Percentiles rank a stretch among this genome's conserved stretches.
phyloP scores from a whole-genome alignment of 78 protist species.

The Goniomonas avonlea region DNA sequence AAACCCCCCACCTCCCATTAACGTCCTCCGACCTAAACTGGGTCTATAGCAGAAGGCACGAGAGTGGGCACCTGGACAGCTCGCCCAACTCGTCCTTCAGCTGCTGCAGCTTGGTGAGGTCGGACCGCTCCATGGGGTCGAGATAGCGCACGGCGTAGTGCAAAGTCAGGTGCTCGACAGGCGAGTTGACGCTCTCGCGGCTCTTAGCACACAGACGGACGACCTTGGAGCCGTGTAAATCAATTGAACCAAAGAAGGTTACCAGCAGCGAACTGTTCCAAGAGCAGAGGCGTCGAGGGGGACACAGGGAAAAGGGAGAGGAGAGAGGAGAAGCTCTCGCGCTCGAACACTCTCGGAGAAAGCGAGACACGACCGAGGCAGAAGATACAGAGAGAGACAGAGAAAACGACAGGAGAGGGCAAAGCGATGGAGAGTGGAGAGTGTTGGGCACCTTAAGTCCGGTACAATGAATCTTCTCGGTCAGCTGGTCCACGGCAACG shows the following conservation, averaged over 20 bases:
- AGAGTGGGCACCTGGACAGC: no score
- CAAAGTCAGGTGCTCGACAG: slow-evolving; percentile 85
- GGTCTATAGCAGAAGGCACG: no score
- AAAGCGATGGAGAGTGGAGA: not conserved
- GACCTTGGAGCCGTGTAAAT: no score
- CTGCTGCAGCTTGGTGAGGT: slow-evolving; percentile 69
- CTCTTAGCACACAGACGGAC: slow-evolving; percentile 91
- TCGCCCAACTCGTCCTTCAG: slow-evolving; percentile 60
- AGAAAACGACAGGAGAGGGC: not conserved
- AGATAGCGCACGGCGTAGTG: slow-evolving; percentile 80
- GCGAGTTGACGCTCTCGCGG: slow-evolving; percentile 83
- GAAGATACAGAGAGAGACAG: not conserved
- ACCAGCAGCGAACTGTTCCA: no score
- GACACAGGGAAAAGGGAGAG: no score
- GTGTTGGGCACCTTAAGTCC: slow-evolving; percentile 64
- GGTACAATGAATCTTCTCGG: slow-evolving; percentile 87
- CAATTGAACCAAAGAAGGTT: no score
- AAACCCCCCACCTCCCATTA: no score
- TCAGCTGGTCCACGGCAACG: slow-evolving; percentile 97
- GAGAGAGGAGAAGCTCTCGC: no score
- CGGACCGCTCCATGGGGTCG: slow-evolving; percentile 44
- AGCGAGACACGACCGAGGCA: no score
- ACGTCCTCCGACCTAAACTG: no score
- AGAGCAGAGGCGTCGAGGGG: no score
- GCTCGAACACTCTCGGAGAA: no score